phyloP scores from a whole-genome alignment of 345 rosid genomes.

The Lenwebbia sp. region DNA sequence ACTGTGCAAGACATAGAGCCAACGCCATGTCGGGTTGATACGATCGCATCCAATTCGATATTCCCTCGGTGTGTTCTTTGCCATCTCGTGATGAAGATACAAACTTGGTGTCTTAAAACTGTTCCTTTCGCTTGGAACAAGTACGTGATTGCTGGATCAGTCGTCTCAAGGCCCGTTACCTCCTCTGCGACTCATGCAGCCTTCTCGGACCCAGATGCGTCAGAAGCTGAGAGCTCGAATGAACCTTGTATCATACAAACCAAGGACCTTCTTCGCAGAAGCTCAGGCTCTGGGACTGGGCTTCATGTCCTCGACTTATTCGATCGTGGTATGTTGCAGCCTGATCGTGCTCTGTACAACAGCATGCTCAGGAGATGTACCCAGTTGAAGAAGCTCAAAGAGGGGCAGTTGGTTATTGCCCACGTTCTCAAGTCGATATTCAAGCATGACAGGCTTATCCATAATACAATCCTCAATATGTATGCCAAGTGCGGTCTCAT shows the following conservation, averaged over 20 bases:
- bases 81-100: background rate
- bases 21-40: background rate
- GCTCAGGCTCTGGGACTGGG: constrained; percentile 12
- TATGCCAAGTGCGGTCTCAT: constrained; percentile 38
- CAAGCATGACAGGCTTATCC: constrained; percentile 20
- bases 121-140: background rate
- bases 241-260: constrained; percentile 1
- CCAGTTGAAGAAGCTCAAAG: constrained; percentile 11
- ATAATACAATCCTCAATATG: constrained; percentile 31
- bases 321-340: constrained; percentile 11
- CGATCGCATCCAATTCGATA: background rate
- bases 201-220: constrained; percentile 1
- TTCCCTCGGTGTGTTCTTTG: background rate
- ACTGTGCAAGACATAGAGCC: background rate
- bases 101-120: background rate
- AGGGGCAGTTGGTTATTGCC: constrained; percentile 33
- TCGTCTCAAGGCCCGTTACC: background rate
- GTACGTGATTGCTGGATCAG: background rate
- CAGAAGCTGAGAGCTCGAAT: background rate
- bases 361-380: constrained; percentile 34
- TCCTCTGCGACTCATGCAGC: background rate
- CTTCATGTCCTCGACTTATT: constrained; percentile 29
- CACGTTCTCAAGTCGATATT: constrained; percentile 22
- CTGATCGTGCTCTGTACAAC: constrained; percentile 22
- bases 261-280: constrained; percentile 17